Evolutionary conservation across 2,329 filamentous ascomycete species (phyloP).

Genomic region (Teratosphaeria viscida): DNA sequence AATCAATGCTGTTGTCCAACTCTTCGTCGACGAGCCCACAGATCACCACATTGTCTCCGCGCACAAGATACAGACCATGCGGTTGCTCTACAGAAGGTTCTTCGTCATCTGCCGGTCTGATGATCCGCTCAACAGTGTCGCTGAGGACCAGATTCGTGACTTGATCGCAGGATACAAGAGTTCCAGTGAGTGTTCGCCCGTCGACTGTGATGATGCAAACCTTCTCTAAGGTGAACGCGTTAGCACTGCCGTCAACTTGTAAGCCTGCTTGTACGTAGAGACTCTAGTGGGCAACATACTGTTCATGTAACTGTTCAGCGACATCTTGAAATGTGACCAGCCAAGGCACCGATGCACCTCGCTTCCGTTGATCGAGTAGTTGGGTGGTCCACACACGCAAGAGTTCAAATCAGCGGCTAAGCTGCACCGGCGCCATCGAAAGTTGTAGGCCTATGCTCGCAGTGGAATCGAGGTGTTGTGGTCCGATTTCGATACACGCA

Average conservation of each 20-base stretch:
- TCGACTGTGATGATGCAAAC: slow-evolving; percentile 87
- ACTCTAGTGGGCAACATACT: slow-evolving; percentile 20
- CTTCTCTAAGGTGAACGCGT: slow-evolving; percentile 52
- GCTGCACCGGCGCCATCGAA: too few relatives aligned
- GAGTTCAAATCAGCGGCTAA: too few relatives aligned
- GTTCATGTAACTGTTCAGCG: slow-evolving; percentile 34
- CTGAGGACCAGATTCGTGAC: slow-evolving; percentile 85
- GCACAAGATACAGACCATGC: slow-evolving; percentile 80
- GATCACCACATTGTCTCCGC: slow-evolving; percentile 88
- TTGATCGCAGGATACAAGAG: slow-evolving; percentile 76
- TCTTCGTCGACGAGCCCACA: slow-evolving; percentile 84
- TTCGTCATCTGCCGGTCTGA: slow-evolving; percentile 71
- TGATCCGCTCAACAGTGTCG: slow-evolving; percentile 78
- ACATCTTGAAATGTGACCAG: slow-evolving; percentile 21
- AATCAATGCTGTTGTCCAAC: slow-evolving; percentile 83
- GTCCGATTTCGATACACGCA: neutral
- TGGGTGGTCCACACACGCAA: neutral
- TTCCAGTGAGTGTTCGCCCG: slow-evolving; percentile 68
- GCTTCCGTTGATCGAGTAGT: neutral
- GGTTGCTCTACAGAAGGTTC: slow-evolving; percentile 71
- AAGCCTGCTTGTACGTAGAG: slow-evolving; percentile 2
- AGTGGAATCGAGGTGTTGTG: too few relatives aligned
- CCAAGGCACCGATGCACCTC: neutral
- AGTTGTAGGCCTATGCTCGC: too few relatives aligned
- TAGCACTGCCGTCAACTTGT: slow-evolving; percentile 7